These are phyloP conservation scores for Suillus hirtellus DNA, from an alignment of 768 basidiomycete genomes.

Conservation along the genomic window DNA sequence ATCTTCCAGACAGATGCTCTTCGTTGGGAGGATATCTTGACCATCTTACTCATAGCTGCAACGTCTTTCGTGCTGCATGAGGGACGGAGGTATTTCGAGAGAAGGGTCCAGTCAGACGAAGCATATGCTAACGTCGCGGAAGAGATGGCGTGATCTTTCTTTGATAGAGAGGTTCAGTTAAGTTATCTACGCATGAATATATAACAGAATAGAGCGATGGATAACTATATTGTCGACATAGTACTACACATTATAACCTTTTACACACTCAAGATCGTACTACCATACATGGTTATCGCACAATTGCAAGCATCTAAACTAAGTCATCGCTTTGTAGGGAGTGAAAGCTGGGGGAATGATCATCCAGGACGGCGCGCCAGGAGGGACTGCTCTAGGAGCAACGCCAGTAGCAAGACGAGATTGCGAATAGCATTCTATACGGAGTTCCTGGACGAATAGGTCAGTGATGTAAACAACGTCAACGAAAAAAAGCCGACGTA, in stretches of 20 bases:
- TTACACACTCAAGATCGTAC: constrained; percentile 1
- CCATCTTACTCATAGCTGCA: constrained; percentile 67
- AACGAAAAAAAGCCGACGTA: neutral
- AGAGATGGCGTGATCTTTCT: constrained; percentile 52
- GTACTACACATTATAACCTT: constrained; percentile 13
- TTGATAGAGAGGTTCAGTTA: too few relatives aligned
- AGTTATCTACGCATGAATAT: constrained; percentile 1
- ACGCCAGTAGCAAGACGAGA: constrained; percentile 27
- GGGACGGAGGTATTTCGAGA: constrained; percentile 74
- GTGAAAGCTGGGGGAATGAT: constrained; percentile 32
- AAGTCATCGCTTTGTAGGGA: constrained; percentile 17
- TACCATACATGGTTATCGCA: neutral
- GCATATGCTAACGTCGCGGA: constrained; percentile 53
- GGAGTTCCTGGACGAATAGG: constrained; percentile 23
- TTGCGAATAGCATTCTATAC: constrained; percentile 33
- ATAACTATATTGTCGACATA: constrained; percentile 10
- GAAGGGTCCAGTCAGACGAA: constrained; percentile 54
- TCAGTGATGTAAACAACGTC: neutral
- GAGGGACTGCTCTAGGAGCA: constrained; percentile 19
- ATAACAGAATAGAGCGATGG: constrained; percentile 1
- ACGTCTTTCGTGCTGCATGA: constrained; percentile 76
- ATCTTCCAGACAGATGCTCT: constrained; percentile 94
- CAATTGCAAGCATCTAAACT: neutral
- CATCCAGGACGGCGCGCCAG: constrained; percentile 18
- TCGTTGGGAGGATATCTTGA: constrained; percentile 60